Evolutionary conservation across 306 rosid species (phyloP).

Genomic region (Castanopsis chinensis): DNA sequence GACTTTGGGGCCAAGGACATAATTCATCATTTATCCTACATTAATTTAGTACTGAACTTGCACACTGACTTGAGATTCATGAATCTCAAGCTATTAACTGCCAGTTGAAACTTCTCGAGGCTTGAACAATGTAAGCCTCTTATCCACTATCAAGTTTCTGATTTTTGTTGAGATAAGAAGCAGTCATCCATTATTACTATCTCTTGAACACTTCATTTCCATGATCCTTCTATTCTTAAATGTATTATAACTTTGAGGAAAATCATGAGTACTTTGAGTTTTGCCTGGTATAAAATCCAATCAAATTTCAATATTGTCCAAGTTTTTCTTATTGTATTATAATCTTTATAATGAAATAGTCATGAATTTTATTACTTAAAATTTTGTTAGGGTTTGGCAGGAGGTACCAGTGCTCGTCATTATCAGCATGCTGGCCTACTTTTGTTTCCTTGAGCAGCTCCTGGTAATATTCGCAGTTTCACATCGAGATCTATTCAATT

Average conservation of each 20-base stretch:
- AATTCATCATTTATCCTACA: background rate
- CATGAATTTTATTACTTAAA: conserved; percentile 17
- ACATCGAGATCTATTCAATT: conserved; percentile 14
- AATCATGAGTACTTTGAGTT: background rate
- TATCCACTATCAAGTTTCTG: background rate
- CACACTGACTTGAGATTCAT: background rate
- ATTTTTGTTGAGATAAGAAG: conserved; percentile 1
- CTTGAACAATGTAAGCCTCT: conserved; percentile 4
- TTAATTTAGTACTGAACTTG: conserved; percentile 8
- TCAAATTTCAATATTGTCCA: background rate
- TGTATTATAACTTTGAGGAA: background rate
- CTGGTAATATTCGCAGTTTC: conserved; percentile 51
- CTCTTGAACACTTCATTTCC: conserved; percentile 5
- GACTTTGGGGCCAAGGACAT: background rate
- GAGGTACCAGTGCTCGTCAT: conserved; percentile 95
- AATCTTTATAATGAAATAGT: background rate
- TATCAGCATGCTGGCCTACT: conserved; percentile 94
- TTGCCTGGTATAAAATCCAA: background rate
- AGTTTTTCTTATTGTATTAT: background rate
- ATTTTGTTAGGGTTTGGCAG: conserved; percentile 80
- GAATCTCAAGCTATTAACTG: background rate
- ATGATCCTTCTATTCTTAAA: conserved; percentile 3
- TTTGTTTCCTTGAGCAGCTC: conserved; percentile 94
- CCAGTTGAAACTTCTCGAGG: background rate
- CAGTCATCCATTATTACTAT: background rate